phyloP scores from a whole-genome alignment of 202 grass and related monocot species.

The Panicum virgatum region DNA sequence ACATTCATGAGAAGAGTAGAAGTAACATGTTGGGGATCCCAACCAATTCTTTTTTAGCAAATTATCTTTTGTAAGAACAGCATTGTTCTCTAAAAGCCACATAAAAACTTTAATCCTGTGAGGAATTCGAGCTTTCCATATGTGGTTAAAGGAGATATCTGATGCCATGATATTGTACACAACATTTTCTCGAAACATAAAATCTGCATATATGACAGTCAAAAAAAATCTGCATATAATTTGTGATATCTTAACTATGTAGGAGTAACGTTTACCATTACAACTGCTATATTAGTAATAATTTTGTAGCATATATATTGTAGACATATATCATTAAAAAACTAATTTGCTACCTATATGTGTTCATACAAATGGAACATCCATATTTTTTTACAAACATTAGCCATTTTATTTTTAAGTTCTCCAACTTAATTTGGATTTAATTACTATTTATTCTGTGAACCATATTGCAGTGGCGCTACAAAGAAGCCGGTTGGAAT shows the following conservation, averaged over 20 bases:
- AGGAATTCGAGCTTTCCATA: no score
- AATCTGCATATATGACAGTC: neutral
- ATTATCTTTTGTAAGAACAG: no score
- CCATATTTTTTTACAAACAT: neutral
- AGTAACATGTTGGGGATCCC: no score
- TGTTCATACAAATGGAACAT: neutral
- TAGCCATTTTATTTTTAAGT: neutral
- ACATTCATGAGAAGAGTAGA: no score
- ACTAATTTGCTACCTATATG: neutral
- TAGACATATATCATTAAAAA: no score
- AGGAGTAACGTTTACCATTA: neutral
- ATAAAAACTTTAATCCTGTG: no score
- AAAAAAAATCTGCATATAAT: neutral
- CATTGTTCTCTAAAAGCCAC: no score
- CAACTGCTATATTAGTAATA: neutral
- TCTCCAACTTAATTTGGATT: neutral
- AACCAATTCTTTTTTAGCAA: no score
- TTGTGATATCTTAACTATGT: neutral
- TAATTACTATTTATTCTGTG: conserved; percentile 21
- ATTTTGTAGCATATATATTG: neutral
- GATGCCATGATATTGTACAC: neutral
- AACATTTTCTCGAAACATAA: neutral
- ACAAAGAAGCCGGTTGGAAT: conserved; percentile 85
- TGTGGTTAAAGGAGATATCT: no score
- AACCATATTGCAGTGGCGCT: conserved; percentile 59